phyloP scores from a whole-genome alignment of 139 green algal species.

The Chlorella sp. region DNA sequence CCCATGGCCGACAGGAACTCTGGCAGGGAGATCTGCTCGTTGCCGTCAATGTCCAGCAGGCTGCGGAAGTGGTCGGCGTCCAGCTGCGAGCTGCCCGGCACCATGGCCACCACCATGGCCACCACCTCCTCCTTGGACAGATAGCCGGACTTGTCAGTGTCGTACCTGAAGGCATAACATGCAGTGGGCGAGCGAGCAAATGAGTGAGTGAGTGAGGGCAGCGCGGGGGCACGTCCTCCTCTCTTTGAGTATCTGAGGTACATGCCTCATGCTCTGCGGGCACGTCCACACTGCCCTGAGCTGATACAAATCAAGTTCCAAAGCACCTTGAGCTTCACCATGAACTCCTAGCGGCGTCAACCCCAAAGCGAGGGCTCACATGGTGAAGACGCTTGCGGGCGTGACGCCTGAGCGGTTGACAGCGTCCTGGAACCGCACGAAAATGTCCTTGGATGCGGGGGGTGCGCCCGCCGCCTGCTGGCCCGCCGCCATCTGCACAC shows the following conservation, averaged over 20 bases:
- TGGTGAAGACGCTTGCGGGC: background rate
- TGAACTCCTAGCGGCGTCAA: no score
- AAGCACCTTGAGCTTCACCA: no score
- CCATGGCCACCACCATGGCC: background rate
- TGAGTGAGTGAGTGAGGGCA: no score
- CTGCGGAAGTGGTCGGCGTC: background rate
- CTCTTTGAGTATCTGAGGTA: no score
- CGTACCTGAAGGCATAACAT: no score
- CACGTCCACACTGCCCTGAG: no score
- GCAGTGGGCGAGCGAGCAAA: no score
- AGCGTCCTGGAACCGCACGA: background rate
- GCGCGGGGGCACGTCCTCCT: no score
- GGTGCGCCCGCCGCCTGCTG: background rate
- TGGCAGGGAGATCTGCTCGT: background rate
- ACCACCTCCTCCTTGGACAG: background rate
- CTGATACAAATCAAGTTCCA: no score
- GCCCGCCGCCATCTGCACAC: no score
- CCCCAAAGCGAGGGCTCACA: no score
- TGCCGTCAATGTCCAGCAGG: slow-evolving; percentile 7
- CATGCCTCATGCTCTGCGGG: no score
- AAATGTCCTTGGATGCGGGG: slow-evolving; percentile 2
- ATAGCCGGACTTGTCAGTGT: background rate
- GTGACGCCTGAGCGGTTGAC: background rate
- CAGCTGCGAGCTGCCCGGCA: background rate
- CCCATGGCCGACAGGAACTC: background rate